These are phyloP conservation scores for Ganoderma sinense DNA, from an alignment of 1,284 basidiomycete species.

Conservation along the genomic window DNA sequence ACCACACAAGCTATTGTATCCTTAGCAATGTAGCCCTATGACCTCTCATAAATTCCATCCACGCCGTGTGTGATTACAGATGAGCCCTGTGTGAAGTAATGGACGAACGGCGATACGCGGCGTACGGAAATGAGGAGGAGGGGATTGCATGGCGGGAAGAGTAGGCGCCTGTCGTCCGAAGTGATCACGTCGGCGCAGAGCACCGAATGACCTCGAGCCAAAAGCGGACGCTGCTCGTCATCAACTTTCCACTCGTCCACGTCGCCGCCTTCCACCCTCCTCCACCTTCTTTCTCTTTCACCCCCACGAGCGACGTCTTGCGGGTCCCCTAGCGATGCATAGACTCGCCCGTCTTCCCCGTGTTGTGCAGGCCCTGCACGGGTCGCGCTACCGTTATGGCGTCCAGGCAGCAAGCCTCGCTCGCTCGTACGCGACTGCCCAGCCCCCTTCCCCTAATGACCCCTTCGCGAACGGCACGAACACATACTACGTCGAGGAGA, in stretches of 20 bases:
- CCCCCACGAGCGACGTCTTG: conserved; percentile 28
- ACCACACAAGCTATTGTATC: conserved; percentile 9
- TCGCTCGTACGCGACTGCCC: conserved; percentile 55
- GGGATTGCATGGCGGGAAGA: not conserved
- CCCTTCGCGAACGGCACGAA: conserved; percentile 92
- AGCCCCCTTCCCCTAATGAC: conserved; percentile 74
- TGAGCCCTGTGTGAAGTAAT: not conserved
- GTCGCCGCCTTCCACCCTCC: conserved; percentile 22
- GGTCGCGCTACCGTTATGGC: conserved; percentile 29
- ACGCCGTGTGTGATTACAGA: not conserved
- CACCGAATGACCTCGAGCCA: conserved; percentile 24
- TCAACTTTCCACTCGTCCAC: conserved; percentile 28
- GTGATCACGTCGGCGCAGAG: conserved; percentile 22
- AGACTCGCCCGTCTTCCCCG: conserved; percentile 33
- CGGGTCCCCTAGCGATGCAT: conserved; percentile 26
- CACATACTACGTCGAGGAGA: conserved; percentile 95
- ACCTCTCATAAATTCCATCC: not conserved
- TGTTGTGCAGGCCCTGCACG: conserved; percentile 31
- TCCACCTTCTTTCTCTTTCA: conserved; percentile 17
- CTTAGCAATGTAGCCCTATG: conserved; percentile 5
- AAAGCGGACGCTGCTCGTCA: conserved; percentile 29
- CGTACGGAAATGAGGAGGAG: not conserved
- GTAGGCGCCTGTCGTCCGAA: conserved; percentile 23
- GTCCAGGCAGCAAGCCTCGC: conserved; percentile 25
- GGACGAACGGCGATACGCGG: conserved; percentile 1